Base-by-base conservation (phyloP, 345 rosid species). In the Populus nigra region DNA sequence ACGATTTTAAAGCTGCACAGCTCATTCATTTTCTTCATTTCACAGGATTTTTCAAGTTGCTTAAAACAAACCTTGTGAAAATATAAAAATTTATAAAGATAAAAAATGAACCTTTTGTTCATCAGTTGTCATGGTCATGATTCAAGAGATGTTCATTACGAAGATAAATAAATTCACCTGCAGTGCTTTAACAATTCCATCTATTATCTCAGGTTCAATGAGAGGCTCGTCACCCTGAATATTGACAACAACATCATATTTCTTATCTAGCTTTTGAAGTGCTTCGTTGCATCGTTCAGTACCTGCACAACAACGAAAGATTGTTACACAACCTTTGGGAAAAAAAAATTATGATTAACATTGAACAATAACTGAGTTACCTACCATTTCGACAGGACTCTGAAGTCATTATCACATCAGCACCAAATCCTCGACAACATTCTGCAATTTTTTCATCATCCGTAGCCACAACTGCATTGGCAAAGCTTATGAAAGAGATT, bases 201-300 rank as follows among this genome's bases (percentile, higher is more conserved):
- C 97, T 57, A 91, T 93, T 77, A 92, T 93, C 85, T 93, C 99
- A 25, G 98, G 99, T 74, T 96, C 97, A 71, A 91, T 90, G 50
- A 93, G 97, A 73, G 97, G 98, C 84, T 96, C 99, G 73, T 93
- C 99, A 2, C 98, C 98, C 82, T 96, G 97, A 84, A 96, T 96
- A 77, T 96, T 93, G 73, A 96, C 97, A 53, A 92, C 97, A 53
- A 93, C 88, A 65, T 96, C 98, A 79, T 91, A 93, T 85, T 89
- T 91, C 83, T 93, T 93, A 78, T 84, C 94, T 35, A 96, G 82
- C 89, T 93, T 92, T 77, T 88, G 88, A 65, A 94, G 88, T 9
- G 97, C 97, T 83, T 96, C 99, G n/a, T 87, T 88, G 85, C 98
- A 92, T 62, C 97, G 84, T 72, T 96, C 98, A 31, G 97, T 87